Evolutionary conservation across 805 yeast genomes (phyloP), one percentile per base, ranked within the genome.

Genomic region (Saccharomycopsis malanga): DNA sequence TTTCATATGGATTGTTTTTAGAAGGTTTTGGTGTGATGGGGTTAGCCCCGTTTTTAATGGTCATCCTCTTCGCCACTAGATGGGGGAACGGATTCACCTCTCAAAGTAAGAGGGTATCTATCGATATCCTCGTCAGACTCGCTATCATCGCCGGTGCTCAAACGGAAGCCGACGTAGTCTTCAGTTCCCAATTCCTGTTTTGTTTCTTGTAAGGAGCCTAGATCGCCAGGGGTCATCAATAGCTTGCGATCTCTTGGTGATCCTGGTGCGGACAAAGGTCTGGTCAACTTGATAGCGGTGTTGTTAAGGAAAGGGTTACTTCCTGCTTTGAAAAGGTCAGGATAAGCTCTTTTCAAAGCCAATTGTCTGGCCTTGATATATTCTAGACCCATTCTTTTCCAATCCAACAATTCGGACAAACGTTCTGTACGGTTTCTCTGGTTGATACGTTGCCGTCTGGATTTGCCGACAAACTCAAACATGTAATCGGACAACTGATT

Each of bases 341-440:
- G 96, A 62, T 93, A 91, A 2, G 97, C 98, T 60, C 98, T 74
- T 64, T 89, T 83, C 62, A 91, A 73, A 0, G 96, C 87, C 57
- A 91, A 74, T 60, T 86, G 88, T 59, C 98, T 79, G 14, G 98
- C 98, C 70, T 91, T 91, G 58, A 87, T 80, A 65, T 91, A 91
- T 66, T 93, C 98, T 45, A 91, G 71, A 0, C 98, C 98, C 98
- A 91, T 89, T 59, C 98, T 77, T 67, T 85, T 87, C 98, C 98
- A 91, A 69, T 91, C 98, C 52, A 91, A 76, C 58, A 91, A 68
- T 63, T 93, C 98, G 43, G 93, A 81, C 53, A 91, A 73, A 57
- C 98, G 75, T 69, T 91, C 98, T 24, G 96, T 93, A 66, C 98
- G 79, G 67, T 91, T 91, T 70, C 98, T 81, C 71, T 91, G 98